Conservation (phyloP, 257 asterid species). For the Solanum phureja region DNA sequence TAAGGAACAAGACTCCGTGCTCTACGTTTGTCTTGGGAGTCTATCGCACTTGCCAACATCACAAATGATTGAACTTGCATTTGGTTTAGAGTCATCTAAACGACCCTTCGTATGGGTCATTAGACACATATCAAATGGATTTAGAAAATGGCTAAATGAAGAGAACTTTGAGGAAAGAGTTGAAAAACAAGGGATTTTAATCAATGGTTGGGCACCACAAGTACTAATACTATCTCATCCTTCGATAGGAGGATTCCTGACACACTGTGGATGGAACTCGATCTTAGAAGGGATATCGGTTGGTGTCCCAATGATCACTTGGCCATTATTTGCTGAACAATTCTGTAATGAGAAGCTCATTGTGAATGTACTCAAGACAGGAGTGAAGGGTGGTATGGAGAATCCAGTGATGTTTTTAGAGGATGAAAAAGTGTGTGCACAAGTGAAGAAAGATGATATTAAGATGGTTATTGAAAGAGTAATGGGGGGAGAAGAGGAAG, state of each 20-base stretch:
- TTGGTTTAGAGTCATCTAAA: neutral
- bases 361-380: neutral
- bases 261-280: neutral
- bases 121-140: neutral
- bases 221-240: neutral
- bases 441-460: neutral
- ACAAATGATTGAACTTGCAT: neutral
- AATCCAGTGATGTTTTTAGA: neutral
- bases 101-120: neutral
- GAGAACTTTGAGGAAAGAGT: neutral
- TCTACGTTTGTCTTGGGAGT: neutral
- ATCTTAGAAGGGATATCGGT: neutral
- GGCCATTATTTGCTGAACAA: neutral
- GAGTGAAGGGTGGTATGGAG: neutral
- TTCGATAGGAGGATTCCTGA: neutral
- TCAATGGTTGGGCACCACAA: neutral
- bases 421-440: neutral
- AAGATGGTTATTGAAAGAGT: neutral
- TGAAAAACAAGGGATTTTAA: neutral
- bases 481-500: neutral
- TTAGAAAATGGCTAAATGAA: neutral
- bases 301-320: neutral
- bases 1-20: neutral
- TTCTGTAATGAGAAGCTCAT: neutral
- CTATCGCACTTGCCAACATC: neutral